These are phyloP conservation scores for Gentiana macrophylla DNA, from an alignment of 257 asterid genomes.

Conservation along the genomic window DNA sequence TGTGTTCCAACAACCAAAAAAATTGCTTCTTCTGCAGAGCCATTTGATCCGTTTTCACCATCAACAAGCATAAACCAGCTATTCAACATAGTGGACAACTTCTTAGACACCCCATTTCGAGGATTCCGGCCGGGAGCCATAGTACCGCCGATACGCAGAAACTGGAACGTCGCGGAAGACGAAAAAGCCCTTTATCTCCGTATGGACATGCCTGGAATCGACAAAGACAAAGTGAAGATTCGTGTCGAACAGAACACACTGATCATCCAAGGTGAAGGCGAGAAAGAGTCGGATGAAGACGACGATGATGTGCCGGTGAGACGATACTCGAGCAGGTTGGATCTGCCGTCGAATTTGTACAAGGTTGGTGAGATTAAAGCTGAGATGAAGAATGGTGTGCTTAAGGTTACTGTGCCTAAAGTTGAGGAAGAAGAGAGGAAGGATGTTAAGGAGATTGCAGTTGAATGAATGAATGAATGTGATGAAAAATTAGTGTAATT, in stretches of 20 bases:
- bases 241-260: constrained; percentile 29
- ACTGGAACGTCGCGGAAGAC: constrained; percentile 33
- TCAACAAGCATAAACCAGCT: constrained; percentile 58
- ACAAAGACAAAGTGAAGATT: constrained; percentile 32
- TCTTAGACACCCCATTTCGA: constrained; percentile 26
- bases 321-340: constrained; percentile 24
- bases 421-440: constrained; percentile 31
- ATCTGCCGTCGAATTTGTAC: constrained; percentile 20
- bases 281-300: constrained; percentile 18
- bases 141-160: constrained; percentile 11
- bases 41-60: constrained; percentile 47
- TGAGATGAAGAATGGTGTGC: constrained; percentile 41
- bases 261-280: constrained; percentile 27
- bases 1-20: too few species aligned
- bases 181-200: constrained; percentile 15
- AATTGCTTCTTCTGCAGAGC: constrained; percentile 23
- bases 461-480: constrained; percentile 11
- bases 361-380: constrained; percentile 28
- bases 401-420: constrained; percentile 29
- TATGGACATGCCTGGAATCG: constrained; percentile 44
- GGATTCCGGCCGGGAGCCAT: neutral
- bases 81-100: constrained; percentile 60
- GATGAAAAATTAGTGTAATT: too few species aligned
- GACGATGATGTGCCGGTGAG: constrained; percentile 20
- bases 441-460: constrained; percentile 16